Base-by-base conservation (phyloP, 306 rosid species). In the Vigna angularis region DNA sequence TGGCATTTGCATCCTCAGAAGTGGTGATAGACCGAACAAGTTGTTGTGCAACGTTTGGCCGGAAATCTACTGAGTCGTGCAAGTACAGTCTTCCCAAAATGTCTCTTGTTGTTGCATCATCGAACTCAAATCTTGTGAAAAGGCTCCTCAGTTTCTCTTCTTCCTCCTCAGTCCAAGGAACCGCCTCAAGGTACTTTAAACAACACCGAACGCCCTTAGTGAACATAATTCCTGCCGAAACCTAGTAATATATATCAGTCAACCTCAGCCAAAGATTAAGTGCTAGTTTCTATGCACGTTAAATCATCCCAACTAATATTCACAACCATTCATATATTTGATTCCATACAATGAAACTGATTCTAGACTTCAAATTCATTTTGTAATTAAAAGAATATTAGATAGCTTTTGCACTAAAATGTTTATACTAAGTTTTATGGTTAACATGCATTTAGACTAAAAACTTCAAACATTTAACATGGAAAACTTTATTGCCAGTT, bases 131-230 rank as follows among this genome's bases (percentile, higher is more conserved):
- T 61, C 66, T 61, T 28, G 66, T 6, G 66, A 61, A 61, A 17
- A 61, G 10, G 44, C 66, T 14, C 12, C 44, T 30, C 5, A 61
- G 34, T 30, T 61, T 61, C 66, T 61, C 66, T 30, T 61, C 66
- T 61, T 61, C 66, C 44, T 61, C 66, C 66, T 61, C 66, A 4
- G 66, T 61, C 66, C 66, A 61, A 28, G 66, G 66, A 61, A 61
- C 66, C 1, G 66, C 66, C 66, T 61, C 66, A 30, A 61, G 44
- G 66, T 61, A 61, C 44, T 30, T 61, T 4, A 61, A 61, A 15
- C 66, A 61, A 17, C 66, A 61, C n/a, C 5, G 40, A 30, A 61
- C 44, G 66, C 66, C 66, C 66, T 61, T 61, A 30, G 66, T 15
- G 42, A 61, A 61, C 44, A 61, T 15, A 30, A 61, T 61, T 61